Evolutionary conservation across 2,329 filamentous ascomycete genomes (phyloP).

Genomic region (Pseudogymnoascus destructans): DNA sequence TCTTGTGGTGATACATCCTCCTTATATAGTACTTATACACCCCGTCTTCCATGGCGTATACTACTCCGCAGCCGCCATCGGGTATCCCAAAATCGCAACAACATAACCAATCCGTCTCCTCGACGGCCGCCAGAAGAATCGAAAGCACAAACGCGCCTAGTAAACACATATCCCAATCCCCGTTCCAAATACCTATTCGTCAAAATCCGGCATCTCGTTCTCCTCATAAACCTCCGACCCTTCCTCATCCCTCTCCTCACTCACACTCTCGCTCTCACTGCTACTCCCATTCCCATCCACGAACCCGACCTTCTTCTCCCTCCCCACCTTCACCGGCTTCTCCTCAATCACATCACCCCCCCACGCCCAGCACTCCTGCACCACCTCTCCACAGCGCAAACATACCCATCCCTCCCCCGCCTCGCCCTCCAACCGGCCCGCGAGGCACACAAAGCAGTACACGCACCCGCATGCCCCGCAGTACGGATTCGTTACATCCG

Average conservation of each 20-base stretch:
- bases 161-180: background rate
- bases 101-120: background rate
- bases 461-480: slow-evolving; percentile 82
- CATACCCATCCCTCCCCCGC: slow-evolving; percentile 93
- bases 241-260: slow-evolving; percentile 14
- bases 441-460: slow-evolving; percentile 95
- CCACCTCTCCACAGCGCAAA: slow-evolving; percentile 69
- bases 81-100: slow-evolving; percentile 7
- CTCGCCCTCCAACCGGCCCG: slow-evolving; percentile 76
- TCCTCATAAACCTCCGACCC: slow-evolving; percentile 27
- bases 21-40: background rate
- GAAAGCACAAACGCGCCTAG: slow-evolving; percentile 5
- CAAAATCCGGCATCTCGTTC: slow-evolving; percentile 23
- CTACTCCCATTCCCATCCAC: slow-evolving; percentile 30
- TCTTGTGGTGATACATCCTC: slow-evolving; percentile 1
- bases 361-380: slow-evolving; percentile 85
- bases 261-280: slow-evolving; percentile 9
- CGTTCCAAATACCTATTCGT: slow-evolving; percentile 3
- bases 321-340: slow-evolving; percentile 23
- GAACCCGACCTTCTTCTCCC: slow-evolving; percentile 49
- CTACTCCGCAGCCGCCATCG: background rate
- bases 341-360: slow-evolving; percentile 69
- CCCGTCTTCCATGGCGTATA: background rate
- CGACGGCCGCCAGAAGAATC: slow-evolving; percentile 4
- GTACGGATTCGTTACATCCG: slow-evolving; percentile 93